phyloP scores from a whole-genome alignment of 2,329 filamentous ascomycete genomes.

The Calonectria naviculata region DNA sequence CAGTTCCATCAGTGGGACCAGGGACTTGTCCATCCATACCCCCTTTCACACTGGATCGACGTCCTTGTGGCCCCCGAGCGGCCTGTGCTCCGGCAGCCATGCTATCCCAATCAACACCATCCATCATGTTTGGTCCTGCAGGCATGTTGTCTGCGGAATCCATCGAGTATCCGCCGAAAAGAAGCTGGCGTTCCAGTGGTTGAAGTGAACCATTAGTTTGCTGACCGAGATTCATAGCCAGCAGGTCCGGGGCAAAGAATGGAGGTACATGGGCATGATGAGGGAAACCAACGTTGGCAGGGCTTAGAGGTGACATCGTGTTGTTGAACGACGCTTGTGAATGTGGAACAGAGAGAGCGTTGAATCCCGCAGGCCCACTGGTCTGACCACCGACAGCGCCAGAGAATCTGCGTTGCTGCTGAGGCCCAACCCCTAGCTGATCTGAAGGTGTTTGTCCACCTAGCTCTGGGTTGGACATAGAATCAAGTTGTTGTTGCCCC shows the following conservation, averaged over 20 bases:
- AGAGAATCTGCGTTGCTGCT: conserved; percentile 54
- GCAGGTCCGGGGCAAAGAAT: conserved; percentile 64
- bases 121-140: conserved; percentile 53
- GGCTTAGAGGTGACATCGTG: conserved; percentile 64
- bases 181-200: conserved; percentile 80
- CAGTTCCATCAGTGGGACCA: conserved; percentile 31
- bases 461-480: conserved; percentile 28
- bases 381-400: conserved; percentile 53
- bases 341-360: conserved; percentile 54
- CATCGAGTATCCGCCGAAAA: conserved; percentile 77
- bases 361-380: conserved; percentile 52
- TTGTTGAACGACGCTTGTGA: conserved; percentile 58
- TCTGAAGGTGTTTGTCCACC: conserved; percentile 15
- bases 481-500: conserved; percentile 35
- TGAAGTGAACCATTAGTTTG: conserved; percentile 66
- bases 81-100: conserved; percentile 47
- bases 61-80: conserved; percentile 38
- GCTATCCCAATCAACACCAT: conserved; percentile 57
- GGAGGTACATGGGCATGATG: conserved; percentile 50
- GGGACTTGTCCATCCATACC: conserved; percentile 43
- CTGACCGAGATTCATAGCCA: conserved; percentile 63
- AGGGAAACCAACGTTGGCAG: conserved; percentile 55
- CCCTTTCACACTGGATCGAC: conserved; percentile 42
- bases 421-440: conserved; percentile 29
- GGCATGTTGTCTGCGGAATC: conserved; percentile 53